Base-by-base conservation (phyloP, 352 stramenopile genomes). In the Phytopythium kandeliae region DNA sequence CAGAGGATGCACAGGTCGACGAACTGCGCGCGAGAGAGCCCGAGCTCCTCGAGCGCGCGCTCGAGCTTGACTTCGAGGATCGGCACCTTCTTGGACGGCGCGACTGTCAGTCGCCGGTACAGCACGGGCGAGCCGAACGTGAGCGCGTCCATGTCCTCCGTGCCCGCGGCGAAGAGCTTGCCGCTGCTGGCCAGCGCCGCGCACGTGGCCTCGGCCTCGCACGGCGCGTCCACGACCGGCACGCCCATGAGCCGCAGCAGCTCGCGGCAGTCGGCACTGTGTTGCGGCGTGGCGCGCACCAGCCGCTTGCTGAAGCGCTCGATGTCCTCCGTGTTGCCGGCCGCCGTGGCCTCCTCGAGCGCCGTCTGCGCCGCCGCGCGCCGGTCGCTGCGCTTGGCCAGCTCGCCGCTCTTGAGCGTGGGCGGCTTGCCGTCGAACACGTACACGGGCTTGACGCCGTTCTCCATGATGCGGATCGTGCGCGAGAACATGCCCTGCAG, bases 381-480 rank as follows among this genome's bases (percentile, higher is more conserved):
- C 12, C 82, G 82, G 51, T 93, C 83, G 50, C 87, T 94, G 43
- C 96, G 86, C 65, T 99, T 99, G 33, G 85, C 71, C 41, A 99
- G 67, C 75, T 99, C 97, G 13, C 92, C 93, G 46, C 77, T 87
- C 74, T 99, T 99, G 65, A 99, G 90, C 35, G 93, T 74, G 6
- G 97, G 97, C 34, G 97, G 96, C 71, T 99, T 99, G 31, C 97
- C 97, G 61, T 99, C 97, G 75, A 99, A 99, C 16, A 99, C 96
- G 65, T 98, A 99, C 33, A 99, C 92, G 13, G 97, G 97, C 63
- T 97, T 97, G 49, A 99, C 80, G 15, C 97, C 97, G 64, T 97
- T 97, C 48, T 96, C 85, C 67, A 99, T 92, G 67, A 99, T 94
- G 33, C 96, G 96, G 69, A 99, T 99, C 25, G 97, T 99, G 16